Evolutionary conservation across 2,329 filamentous ascomycete genomes (phyloP).

Genomic region (Blastomyces silverae): DNA sequence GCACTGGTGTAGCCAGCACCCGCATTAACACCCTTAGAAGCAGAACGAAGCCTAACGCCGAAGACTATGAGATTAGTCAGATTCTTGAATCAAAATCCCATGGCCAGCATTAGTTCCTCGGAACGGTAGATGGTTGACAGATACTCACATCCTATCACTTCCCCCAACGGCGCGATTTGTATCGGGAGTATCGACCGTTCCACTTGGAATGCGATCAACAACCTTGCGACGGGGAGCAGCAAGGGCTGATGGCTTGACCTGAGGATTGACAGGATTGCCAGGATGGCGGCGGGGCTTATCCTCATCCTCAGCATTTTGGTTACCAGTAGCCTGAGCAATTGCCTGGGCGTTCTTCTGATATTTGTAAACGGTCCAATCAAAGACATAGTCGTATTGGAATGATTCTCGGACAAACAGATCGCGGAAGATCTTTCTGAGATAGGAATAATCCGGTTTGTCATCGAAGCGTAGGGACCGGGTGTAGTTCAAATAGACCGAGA

Average conservation of each 20-base stretch:
- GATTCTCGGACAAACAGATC: slow-evolving; percentile 98
- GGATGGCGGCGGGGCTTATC: slow-evolving; percentile 63
- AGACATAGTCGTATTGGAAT: slow-evolving; percentile 99
- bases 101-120: slow-evolving; percentile 67
- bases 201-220: slow-evolving; percentile 58
- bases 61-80: slow-evolving; percentile 75
- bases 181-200: slow-evolving; percentile 59
- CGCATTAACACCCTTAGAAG: slow-evolving; percentile 61
- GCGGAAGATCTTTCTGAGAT: slow-evolving; percentile 99
- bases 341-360: slow-evolving; percentile 99
- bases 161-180: slow-evolving; percentile 68
- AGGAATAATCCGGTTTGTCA: slow-evolving; percentile 99
- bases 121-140: slow-evolving; percentile 58
- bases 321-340: slow-evolving; percentile 72
- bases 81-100: slow-evolving; percentile 65
- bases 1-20: slow-evolving; percentile 37
- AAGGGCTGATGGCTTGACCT: slow-evolving; percentile 64
- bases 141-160: slow-evolving; percentile 95
- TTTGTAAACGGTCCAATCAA: slow-evolving; percentile 99
- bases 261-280: slow-evolving; percentile 53
- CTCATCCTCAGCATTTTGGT: slow-evolving; percentile 62
- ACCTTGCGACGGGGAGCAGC: slow-evolving; percentile 76
- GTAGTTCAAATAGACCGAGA: slow-evolving; percentile 99
- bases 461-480: slow-evolving; percentile 97
- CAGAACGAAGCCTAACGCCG: slow-evolving; percentile 80